A percentile compares a stretch with the other conserved stretches of the same genome.
Conservation (phyloP, 2,329 filamentous ascomycete genomes). For the Penicillium brasilianum region DNA sequence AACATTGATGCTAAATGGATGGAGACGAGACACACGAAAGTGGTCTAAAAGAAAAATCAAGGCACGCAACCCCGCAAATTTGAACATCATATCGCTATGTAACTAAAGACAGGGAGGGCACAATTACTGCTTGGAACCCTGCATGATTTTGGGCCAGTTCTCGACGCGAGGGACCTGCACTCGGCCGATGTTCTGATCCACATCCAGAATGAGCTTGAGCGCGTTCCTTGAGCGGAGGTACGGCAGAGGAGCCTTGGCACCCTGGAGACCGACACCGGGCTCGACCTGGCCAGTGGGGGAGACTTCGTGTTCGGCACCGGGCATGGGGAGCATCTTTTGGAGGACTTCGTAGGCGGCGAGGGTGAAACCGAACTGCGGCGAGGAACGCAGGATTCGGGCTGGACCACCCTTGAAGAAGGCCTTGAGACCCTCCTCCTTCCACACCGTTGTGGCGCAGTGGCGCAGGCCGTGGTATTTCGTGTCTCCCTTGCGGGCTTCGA, state of each 20-base stretch:
- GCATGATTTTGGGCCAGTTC: slow-evolving; percentile 46
- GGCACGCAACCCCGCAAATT: slow-evolving; percentile 17
- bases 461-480: slow-evolving; percentile 83
- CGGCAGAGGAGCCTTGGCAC: slow-evolving; percentile 67
- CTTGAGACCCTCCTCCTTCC: slow-evolving; percentile 87
- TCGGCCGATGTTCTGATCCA: slow-evolving; percentile 90
- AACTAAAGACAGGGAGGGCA: slow-evolving; percentile 24
- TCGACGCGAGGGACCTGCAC: slow-evolving; percentile 61
- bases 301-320: slow-evolving; percentile 63
- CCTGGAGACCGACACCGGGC: slow-evolving; percentile 66
- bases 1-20: slow-evolving; percentile 31
- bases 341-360: slow-evolving; percentile 93
- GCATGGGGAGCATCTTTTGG: slow-evolving; percentile 79
- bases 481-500: slow-evolving; percentile 96
- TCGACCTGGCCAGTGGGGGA: slow-evolving; percentile 66
- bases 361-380: slow-evolving; percentile 97
- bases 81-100: slow-evolving; percentile 32
- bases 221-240: slow-evolving; percentile 83
- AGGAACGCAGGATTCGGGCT: slow-evolving; percentile 91
- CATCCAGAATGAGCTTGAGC: slow-evolving; percentile 90
- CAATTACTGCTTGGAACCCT: slow-evolving; percentile 36
- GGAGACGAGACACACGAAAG: slow-evolving; percentile 24
- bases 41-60: slow-evolving; percentile 17
- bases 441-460: slow-evolving; percentile 83
- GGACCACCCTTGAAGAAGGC: slow-evolving; percentile 99